phyloP scores from a whole-genome alignment of 345 rosid genomes.

The Trapa bicornis region DNA sequence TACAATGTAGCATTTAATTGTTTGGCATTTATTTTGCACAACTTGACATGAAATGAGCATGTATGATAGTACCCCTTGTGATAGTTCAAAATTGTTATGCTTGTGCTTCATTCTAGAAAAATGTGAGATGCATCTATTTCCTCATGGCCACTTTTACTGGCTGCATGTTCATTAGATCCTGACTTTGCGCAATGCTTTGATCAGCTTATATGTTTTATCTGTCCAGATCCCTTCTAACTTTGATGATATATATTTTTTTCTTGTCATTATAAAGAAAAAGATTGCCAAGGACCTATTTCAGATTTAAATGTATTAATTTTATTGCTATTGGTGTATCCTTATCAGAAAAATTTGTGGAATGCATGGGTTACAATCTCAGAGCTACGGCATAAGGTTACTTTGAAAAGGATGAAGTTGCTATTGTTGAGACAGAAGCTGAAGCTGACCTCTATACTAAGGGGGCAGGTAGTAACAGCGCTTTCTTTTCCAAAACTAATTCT shows the following conservation, averaged over 20 bases:
- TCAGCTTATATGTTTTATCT: too few relatives aligned
- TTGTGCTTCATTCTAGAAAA: too few relatives aligned
- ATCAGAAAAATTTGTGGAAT: constrained; percentile 77
- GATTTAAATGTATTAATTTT: not conserved
- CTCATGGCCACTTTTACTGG: too few relatives aligned
- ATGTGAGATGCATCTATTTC: too few relatives aligned
- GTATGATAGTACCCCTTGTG: not conserved
- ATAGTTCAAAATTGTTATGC: not conserved
- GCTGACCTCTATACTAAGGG: constrained; percentile 68
- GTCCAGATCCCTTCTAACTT: too few relatives aligned
- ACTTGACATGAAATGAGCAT: not conserved
- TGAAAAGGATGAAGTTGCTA: constrained; percentile 70
- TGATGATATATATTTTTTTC: too few relatives aligned
- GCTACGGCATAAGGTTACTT: constrained; percentile 64
- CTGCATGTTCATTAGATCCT: too few relatives aligned
- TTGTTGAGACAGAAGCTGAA: constrained; percentile 73
- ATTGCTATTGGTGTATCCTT: constrained; percentile 8
- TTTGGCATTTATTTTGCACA: not conserved
- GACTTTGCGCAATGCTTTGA: too few relatives aligned
- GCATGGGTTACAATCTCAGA: constrained; percentile 80
- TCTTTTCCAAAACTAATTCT: not conserved
- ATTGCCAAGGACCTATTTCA: not conserved
- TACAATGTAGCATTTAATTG: not conserved
- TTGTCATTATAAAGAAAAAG: too few relatives aligned
- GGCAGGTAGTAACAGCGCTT: constrained; percentile 48